phyloP scores from a whole-genome alignment of 2,329 filamentous ascomycete genomes.

The Ciborinia camelliae region DNA sequence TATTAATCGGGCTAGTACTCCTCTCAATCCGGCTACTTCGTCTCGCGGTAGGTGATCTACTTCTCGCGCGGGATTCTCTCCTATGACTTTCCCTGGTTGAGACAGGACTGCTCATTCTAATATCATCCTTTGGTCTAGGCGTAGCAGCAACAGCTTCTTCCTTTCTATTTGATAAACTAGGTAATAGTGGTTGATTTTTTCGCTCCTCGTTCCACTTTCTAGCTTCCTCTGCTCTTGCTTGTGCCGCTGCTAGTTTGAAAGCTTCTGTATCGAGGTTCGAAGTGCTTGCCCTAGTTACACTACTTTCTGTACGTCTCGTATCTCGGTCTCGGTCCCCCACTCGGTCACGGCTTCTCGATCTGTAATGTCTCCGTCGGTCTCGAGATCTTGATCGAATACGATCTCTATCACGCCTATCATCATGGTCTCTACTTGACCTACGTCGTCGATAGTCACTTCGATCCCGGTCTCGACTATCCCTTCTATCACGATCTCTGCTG shows the following conservation, averaged over 20 bases:
- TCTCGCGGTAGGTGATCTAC: conserved; percentile 31
- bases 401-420: conserved; percentile 33
- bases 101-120: conserved; percentile 27
- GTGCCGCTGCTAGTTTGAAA: conserved; percentile 58
- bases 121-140: conserved; percentile 26
- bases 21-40: conserved; percentile 34
- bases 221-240: conserved; percentile 60
- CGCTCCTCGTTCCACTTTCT: conserved; percentile 58
- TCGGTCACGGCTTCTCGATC: conserved; percentile 29
- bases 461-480: conserved; percentile 32
- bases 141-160: conserved; percentile 21
- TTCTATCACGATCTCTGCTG: conserved; percentile 25
- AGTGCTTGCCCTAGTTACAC: conserved; percentile 16
- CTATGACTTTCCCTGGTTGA: conserved; percentile 33
- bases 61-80: conserved; percentile 35
- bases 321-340: conserved; percentile 25
- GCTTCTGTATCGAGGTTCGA: conserved; percentile 25
- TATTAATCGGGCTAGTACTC: conserved; percentile 36
- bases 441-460: conserved; percentile 31
- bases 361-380: conserved; percentile 31
- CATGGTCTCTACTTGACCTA: conserved; percentile 30
- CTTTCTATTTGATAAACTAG: conserved; percentile 33
- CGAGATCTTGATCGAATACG: conserved; percentile 23
- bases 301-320: conserved; percentile 23
- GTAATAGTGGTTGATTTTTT: conserved; percentile 56